Conservation (phyloP, 169 alveolate genomes). For the Condylostoma magnum region DNA sequence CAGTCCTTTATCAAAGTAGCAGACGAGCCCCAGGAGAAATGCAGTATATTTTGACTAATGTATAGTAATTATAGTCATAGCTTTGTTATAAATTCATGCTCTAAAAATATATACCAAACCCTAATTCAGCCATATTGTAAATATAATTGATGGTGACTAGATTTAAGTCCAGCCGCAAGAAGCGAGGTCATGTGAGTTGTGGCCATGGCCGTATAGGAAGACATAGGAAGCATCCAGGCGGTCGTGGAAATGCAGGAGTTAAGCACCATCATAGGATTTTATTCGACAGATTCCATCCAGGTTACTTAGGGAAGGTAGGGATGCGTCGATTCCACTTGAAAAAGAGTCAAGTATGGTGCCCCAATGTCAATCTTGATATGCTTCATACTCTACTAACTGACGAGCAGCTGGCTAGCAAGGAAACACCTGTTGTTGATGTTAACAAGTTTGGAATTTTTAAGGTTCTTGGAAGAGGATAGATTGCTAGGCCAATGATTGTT, state of each 20-base stretch:
- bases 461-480: conserved; percentile 97
- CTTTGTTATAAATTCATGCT: too few species aligned
- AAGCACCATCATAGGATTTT: conserved; percentile 94
- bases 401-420: conserved; percentile 26
- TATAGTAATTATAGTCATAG: too few species aligned
- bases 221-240: conserved; percentile 99
- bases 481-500: conserved; percentile 95
- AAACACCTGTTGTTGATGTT: conserved; percentile 93
- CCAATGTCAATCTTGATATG: conserved; percentile 74
- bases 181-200: conserved; percentile 98
- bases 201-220: conserved; percentile 99
- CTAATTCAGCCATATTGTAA: too few species aligned
- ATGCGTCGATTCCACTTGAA: conserved; percentile 95
- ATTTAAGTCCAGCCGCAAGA: conserved; percentile 94
- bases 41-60: too few species aligned
- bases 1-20: too few species aligned
- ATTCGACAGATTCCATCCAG: conserved; percentile 98
- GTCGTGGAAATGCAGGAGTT: conserved; percentile 99
- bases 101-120: too few species aligned
- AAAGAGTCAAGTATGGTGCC: conserved; percentile 64
- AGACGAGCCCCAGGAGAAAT: too few species aligned
- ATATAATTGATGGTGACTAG: conserved; percentile 83
- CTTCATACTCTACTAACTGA: conserved; percentile 71
- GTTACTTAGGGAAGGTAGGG: conserved; percentile 98
- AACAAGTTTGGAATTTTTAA: conserved; percentile 96